A percentile compares a stretch with the other conserved stretches of the same genome.
phyloP scores from a whole-genome alignment of 768 basidiomycete genomes.

The Mycena leptocephala region DNA sequence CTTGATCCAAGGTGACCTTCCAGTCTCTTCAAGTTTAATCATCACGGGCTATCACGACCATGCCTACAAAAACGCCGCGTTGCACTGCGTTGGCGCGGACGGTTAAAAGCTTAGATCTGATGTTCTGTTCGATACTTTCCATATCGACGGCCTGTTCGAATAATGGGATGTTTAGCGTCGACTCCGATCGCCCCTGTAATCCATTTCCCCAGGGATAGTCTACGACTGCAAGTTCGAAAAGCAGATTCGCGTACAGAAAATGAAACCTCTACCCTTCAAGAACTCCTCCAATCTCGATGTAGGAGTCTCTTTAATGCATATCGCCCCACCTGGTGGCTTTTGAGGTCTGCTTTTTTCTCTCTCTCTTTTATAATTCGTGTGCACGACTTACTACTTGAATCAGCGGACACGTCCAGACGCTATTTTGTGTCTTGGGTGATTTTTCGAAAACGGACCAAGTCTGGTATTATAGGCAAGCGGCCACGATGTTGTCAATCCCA shows the following conservation, averaged over 20 bases:
- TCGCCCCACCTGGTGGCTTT: constrained; percentile 65
- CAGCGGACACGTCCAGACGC: constrained; percentile 72
- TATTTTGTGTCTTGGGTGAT: constrained; percentile 72
- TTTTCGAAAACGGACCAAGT: constrained; percentile 71
- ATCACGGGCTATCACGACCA: too few relatives aligned
- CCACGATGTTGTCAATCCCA: not conserved
- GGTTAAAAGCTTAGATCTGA: too few relatives aligned
- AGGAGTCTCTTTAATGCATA: constrained; percentile 60
- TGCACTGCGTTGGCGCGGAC: not conserved
- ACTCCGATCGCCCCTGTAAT: constrained; percentile 42
- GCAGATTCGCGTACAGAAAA: constrained; percentile 44
- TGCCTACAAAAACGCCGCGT: not conserved
- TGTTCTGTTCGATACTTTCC: not conserved
- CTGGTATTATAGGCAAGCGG: constrained; percentile 55
- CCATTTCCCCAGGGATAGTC: constrained; percentile 58
- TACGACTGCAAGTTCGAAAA: constrained; percentile 51
- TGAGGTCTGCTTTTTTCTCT: constrained; percentile 40
- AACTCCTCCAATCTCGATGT: constrained; percentile 59
- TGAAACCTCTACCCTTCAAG: constrained; percentile 51
- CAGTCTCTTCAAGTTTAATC: too few relatives aligned
- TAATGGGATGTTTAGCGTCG: not conserved
- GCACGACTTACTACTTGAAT: not conserved
- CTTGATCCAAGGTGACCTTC: too few relatives aligned
- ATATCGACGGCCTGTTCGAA: not conserved
- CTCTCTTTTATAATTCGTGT: too few relatives aligned